Conservation (phyloP, 1,284 basidiomycete genomes). For the Hemileccinum hortonii region DNA sequence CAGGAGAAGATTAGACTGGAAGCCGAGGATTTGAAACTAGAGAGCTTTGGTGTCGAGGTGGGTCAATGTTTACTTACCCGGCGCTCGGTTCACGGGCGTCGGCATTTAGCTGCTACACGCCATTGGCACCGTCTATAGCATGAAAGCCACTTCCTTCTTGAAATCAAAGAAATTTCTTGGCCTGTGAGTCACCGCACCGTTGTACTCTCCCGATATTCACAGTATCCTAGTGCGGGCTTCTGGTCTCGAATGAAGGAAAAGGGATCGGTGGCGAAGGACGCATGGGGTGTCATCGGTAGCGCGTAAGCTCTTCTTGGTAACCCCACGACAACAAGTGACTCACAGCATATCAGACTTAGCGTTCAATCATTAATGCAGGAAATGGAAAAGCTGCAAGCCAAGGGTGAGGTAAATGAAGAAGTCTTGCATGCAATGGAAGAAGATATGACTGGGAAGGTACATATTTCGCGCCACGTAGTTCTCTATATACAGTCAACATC, state of each 20-base stretch:
- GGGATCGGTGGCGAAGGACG: conserved; percentile 88
- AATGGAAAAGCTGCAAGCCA: conserved; percentile 88
- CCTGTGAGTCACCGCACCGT: conserved; percentile 51
- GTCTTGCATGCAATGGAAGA: conserved; percentile 86
- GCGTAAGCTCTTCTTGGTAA: conserved; percentile 58
- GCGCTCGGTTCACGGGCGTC: background rate
- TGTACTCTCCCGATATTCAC: conserved; percentile 22
- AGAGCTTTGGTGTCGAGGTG: conserved; percentile 97
- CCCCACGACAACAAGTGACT: background rate
- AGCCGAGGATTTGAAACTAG: conserved; percentile 95
- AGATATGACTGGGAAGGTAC: conserved; percentile 90
- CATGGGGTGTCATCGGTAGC: conserved; percentile 91
- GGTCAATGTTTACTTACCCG: conserved; percentile 14
- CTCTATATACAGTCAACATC: background rate
- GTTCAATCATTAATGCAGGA: conserved; percentile 62
- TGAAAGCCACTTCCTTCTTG: conserved; percentile 90
- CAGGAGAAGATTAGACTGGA: conserved; percentile 79
- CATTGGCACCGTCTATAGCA: conserved; percentile 88
- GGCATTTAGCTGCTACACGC: conserved; percentile 68
- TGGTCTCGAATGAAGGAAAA: conserved; percentile 95
- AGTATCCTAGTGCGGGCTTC: conserved; percentile 75
- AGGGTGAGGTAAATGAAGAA: conserved; percentile 82
- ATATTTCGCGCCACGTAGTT: conserved; percentile 1
- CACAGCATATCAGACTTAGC: conserved; percentile 21
- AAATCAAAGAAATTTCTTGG: conserved; percentile 91